These are phyloP conservation scores for Dothideomycetes sp. DNA, from an alignment of 2,329 filamentous ascomycete genomes.

Conservation along the genomic window DNA sequence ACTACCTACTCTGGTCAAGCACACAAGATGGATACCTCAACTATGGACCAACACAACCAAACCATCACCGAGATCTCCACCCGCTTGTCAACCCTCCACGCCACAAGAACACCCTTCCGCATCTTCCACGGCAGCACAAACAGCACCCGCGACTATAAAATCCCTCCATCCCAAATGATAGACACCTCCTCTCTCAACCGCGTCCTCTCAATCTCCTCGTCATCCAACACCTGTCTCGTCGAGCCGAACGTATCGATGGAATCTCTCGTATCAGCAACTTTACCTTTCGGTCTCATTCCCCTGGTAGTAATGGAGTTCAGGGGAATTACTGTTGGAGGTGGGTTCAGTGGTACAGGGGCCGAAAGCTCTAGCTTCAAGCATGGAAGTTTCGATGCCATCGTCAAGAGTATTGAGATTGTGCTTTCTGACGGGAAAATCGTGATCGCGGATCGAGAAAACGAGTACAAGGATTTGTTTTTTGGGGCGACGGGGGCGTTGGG, in stretches of 20 bases:
- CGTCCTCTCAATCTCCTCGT: constrained; percentile 51
- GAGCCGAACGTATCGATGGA: constrained; percentile 66
- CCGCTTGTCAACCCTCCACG: constrained; percentile 41
- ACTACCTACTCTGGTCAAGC: too few relatives aligned
- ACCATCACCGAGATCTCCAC: constrained; percentile 38
- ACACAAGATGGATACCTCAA: too few relatives aligned
- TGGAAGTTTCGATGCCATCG: constrained; percentile 55
- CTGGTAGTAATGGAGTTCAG: constrained; percentile 64
- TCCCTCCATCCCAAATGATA: constrained; percentile 32
- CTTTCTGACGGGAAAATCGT: constrained; percentile 51
- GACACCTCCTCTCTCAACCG: constrained; percentile 57
- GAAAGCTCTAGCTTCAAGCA: constrained; percentile 62
- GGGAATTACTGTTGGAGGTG: constrained; percentile 60
- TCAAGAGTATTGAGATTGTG: constrained; percentile 56
- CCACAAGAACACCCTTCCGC: constrained; percentile 51
- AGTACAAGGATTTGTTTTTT: constrained; percentile 52
- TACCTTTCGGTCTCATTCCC: constrained; percentile 49
- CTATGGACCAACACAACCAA: constrained; percentile 33
- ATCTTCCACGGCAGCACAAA: constrained; percentile 71
- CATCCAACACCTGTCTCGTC: constrained; percentile 49
- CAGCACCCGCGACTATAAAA: constrained; percentile 51
- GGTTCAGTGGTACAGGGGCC: constrained; percentile 57
- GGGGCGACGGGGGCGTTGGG: constrained; percentile 58
- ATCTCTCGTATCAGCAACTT: constrained; percentile 47
- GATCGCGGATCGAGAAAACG: constrained; percentile 21